Base-by-base conservation (phyloP, 2,329 filamentous ascomycete genomes). In the Paecilomyces formosus region DNA sequence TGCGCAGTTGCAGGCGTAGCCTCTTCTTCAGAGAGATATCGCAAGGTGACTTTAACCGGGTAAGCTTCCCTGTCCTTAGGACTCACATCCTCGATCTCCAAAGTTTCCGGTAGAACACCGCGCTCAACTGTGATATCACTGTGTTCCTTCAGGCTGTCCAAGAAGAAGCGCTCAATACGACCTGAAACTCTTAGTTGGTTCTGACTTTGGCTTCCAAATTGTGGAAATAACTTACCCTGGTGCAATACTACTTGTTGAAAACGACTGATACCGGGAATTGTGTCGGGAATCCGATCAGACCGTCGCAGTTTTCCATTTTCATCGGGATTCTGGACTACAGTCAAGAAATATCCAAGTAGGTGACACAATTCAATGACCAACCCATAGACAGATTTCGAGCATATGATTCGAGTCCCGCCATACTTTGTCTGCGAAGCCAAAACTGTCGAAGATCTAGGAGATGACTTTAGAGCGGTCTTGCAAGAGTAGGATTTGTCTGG, bases 351-450 rank as follows among this genome's bases (percentile, higher is more conserved):
- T 56, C 50, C 63, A 64, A 13, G 66, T 50, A 3, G 63, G 64
- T 1, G 60, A 22, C 64, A 64, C 15, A 54, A 55, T 33, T 64
- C 60, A 0, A 55, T 9, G 3, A 58, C 59, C 18, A 15, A 70
- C 67, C 67, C 82, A 84, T 57, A 83, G 77, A 39, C 62, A 74
- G 58, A 87, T 83, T 75, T 88, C 87, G n/a, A 88, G 77, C 76
- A 89, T 83, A 66, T 85, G 85, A 66, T 88, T 88, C 12, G 83
- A 80, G 64, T 89, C 87, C 54, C 85, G 85, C 80, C 83, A 83
- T 1, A 81, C 82, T 9, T 82, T 76, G 64, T 89, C 82, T 3
- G 79, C 84, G 61, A 90, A 84, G 0, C 85, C 87, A 64, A 91
- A 87, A 59, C 83, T 86, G 64, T 90, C 85, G 56, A 90, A 85